Evolutionary conservation across 768 basidiomycete genomes (phyloP), one percentile per base, ranked within the genome.

Genomic region (Terana coerulea): DNA sequence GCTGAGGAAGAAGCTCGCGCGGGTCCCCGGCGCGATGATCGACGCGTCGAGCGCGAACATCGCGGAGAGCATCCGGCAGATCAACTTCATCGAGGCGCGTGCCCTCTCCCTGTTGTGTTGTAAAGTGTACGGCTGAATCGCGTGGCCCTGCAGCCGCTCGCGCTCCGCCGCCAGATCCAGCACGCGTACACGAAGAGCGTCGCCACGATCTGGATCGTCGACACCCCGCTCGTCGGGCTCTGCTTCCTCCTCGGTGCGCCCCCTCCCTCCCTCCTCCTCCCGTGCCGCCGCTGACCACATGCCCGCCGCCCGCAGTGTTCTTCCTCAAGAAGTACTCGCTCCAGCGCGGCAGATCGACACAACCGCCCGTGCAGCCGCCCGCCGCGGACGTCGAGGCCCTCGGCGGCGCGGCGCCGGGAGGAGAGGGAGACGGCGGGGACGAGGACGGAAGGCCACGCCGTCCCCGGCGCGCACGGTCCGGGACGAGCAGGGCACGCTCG

Each of bases 181-280:
- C 70, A 71, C 31, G 69, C 70, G 11, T 74, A 67, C 49, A 58
- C 71, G 31, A 64, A 62, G 34, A 65, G 68, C 21, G 62, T 75
- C 47, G 60, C 65, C n/a, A 64, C 64, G 1, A 65, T 76, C 31
- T 76, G 72, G 74, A 59, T 72, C 19, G 67, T 75, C 30, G 65
- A 67, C 44, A 60, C 64, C 3, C 63, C 69, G 10, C 14, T 73
- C 19, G 53, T 66, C 15, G 65, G 44, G 17, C 34, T 70, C 14
- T 69, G 67, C 22, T 52, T 73, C 26, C 17, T 70, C 24, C 61
- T 69, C 39, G 45, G 66, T 65, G 35, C 37, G 61, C 52, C 17
- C 22, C 31, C 1, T 30, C 44, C 14, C 24, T 14, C 5, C n/a
- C 4, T 30, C 10, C 0, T 5, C 45, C 3, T 24, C 37, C 42